These are phyloP conservation scores for Fusarium mangiferae DNA, from an alignment of 2,329 filamentous ascomycete genomes.

Conservation along the genomic window DNA sequence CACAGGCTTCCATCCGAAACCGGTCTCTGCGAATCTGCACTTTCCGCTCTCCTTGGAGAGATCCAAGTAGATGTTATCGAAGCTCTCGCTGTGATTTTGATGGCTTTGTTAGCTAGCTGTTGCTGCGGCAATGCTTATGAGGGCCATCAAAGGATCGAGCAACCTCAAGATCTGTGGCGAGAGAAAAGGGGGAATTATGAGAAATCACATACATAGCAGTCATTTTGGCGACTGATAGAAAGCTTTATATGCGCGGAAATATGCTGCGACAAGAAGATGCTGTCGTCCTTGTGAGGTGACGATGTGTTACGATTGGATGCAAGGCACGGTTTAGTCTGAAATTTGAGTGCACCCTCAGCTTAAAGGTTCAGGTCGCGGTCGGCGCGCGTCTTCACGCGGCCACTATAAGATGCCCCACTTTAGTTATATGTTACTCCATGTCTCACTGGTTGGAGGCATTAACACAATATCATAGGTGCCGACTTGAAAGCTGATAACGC, in stretches of 20 bases:
- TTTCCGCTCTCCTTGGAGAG: constrained; percentile 92
- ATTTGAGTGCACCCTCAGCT: constrained; percentile 30
- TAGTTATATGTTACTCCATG: neutral
- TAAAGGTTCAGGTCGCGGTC: constrained; percentile 26
- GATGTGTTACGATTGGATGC: constrained; percentile 16
- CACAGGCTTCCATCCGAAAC: constrained; percentile 93
- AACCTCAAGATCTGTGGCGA: neutral
- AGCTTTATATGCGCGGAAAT: neutral
- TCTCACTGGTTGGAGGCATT: neutral
- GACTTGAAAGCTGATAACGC: neutral
- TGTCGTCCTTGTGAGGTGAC: constrained; percentile 12
- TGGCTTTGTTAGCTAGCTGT: constrained; percentile 31
- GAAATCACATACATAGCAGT: constrained; percentile 52
- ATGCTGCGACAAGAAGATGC: neutral
- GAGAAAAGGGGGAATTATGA: neutral
- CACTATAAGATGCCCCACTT: constrained; percentile 35
- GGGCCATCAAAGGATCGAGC: neutral
- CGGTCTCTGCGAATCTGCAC: constrained; percentile 93
- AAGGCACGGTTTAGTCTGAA: constrained; percentile 30
- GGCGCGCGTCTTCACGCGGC: constrained; percentile 31
- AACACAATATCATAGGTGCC: neutral
- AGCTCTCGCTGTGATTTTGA: constrained; percentile 74
- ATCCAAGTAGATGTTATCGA: constrained; percentile 97
- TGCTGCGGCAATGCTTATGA: constrained; percentile 16
- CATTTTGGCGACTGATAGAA: constrained; percentile 42